These are phyloP conservation scores for Lichtheimia ramosa DNA, from an alignment of 371 early-diverging fungal genomes.

Conservation along the genomic window DNA sequence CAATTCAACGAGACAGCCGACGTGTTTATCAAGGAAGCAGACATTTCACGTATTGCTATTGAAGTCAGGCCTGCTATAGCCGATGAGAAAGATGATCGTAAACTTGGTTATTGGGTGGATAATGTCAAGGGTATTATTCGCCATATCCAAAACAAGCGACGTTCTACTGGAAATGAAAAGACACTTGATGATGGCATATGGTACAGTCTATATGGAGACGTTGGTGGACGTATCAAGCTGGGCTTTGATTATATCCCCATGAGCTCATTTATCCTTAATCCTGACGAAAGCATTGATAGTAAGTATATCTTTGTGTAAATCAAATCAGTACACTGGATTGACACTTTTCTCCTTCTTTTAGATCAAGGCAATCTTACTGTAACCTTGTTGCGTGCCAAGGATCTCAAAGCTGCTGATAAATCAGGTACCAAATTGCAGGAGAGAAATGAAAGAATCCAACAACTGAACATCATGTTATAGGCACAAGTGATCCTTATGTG, in stretches of 20 bases:
- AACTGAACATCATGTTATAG: conserved; percentile 13
- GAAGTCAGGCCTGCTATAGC: conserved; percentile 33
- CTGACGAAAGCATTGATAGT: conserved; percentile 63
- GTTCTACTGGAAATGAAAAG: conserved; percentile 1
- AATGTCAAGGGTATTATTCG: conserved; percentile 30
- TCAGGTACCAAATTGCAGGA: conserved; percentile 23
- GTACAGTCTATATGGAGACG: conserved; percentile 33
- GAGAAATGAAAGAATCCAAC: not conserved
- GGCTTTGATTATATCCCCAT: conserved; percentile 57
- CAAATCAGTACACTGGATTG: not conserved
- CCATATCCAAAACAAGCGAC: conserved; percentile 22
- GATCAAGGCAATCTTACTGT: conserved; percentile 55
- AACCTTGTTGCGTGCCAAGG: conserved; percentile 43
- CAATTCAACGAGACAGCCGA: conserved; percentile 41
- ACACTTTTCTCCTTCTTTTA: conserved; percentile 7
- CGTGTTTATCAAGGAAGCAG: conserved; percentile 63
- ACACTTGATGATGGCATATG: conserved; percentile 37
- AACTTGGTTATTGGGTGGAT: conserved; percentile 40
- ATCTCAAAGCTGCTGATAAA: conserved; percentile 53
- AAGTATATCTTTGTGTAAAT: conserved; percentile 12
- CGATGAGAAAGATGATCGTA: conserved; percentile 29
- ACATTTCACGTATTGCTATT: conserved; percentile 57
- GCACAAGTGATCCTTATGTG: conserved; percentile 84
- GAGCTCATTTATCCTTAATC: conserved; percentile 41
- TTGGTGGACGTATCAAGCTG: conserved; percentile 43